phyloP scores from a whole-genome alignment of 2,329 filamentous ascomycete species.

The Cercospora sp. region DNA sequence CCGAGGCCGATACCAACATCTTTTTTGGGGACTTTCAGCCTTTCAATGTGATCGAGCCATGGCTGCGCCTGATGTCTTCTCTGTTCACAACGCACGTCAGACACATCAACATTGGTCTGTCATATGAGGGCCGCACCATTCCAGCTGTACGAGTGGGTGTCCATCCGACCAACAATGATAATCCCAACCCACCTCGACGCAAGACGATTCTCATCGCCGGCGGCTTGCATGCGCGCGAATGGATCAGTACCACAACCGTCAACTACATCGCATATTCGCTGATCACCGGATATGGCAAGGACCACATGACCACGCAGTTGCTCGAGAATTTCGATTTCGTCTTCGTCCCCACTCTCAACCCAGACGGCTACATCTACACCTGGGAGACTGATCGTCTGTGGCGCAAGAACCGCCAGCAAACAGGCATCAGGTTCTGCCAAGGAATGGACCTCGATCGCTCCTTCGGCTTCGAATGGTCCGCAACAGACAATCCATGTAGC shows the following conservation, averaged over 20 bases:
- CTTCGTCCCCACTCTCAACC: conserved; percentile 85
- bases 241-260: conserved; percentile 90
- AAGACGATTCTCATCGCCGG: conserved; percentile 81
- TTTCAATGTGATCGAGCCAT: conserved; percentile 77
- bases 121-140: conserved; percentile 85
- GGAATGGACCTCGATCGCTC: conserved; percentile 87
- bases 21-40: conserved; percentile 96
- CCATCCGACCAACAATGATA: conserved; percentile 51
- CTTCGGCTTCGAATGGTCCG: conserved; percentile 84
- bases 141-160: conserved; percentile 75
- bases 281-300: conserved; percentile 78
- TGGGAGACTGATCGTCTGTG: conserved; percentile 91
- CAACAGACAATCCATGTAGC: conserved; percentile 77
- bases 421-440: conserved; percentile 76
- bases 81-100: conserved; percentile 83
- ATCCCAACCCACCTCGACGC: conserved; percentile 53
- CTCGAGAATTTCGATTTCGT: conserved; percentile 84
- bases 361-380: conserved; percentile 91
- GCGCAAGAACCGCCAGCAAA: conserved; percentile 90
- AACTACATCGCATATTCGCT: conserved; percentile 88
- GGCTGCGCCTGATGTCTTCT: conserved; percentile 86
- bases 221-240: conserved; percentile 90
- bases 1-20: conserved; percentile 55
- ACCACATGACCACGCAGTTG: conserved; percentile 68
- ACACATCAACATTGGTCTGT: conserved; percentile 75